Base-by-base conservation (phyloP, 306 rosid genomes). In the Lathyrus tuberosus region DNA sequence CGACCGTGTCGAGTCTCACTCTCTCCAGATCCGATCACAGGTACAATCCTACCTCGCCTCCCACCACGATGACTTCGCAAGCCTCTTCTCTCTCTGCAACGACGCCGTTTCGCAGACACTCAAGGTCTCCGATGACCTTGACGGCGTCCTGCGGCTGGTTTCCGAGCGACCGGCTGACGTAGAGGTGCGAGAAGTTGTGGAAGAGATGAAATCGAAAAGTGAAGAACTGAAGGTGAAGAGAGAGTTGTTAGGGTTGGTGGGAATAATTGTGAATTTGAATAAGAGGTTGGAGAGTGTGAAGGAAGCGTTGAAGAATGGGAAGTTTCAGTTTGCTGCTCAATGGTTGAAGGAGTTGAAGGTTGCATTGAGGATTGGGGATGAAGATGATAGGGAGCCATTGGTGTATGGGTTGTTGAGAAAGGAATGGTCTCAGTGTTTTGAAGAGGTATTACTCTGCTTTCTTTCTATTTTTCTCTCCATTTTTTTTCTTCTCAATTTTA, bases 1-100 rank as follows among this genome's bases (percentile, higher is more conserved):
- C 81, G 88, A 89, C 66, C 92, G 99, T 15, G 92, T 94, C n/a
- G 99, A 94, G 62, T 87, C 99, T 6, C 97, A 91, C 70, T 91
- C 97, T 46, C 83, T 86, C 65, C 92, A 83, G 68, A 91, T 94
- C 82, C 91, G 86, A 28, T 72, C 92, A 3, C 89, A 86, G 77
- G 85, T 94, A 58, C 95, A 77, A 22, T 79, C 95, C 52, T 91
- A 95, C 78, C 72, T 95, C 78, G 60, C 83, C 54, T 78, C 95
- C 10, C 96, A 95, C 80, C 95, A 78, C 58, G 80, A 78, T 1
- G 95, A 95, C 49, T 91, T 95, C 80, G 81, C 79, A 16, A 62
- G 73, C 57, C 95, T 91, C 68, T 88, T 91, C 77, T 76, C 95
- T 3, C 83, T 86, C 69, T 89, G 92, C 83, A 86, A 79, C 61